Conservation (phyloP, 805 yeast genomes). For the Metschnikowia sp. region DNA sequence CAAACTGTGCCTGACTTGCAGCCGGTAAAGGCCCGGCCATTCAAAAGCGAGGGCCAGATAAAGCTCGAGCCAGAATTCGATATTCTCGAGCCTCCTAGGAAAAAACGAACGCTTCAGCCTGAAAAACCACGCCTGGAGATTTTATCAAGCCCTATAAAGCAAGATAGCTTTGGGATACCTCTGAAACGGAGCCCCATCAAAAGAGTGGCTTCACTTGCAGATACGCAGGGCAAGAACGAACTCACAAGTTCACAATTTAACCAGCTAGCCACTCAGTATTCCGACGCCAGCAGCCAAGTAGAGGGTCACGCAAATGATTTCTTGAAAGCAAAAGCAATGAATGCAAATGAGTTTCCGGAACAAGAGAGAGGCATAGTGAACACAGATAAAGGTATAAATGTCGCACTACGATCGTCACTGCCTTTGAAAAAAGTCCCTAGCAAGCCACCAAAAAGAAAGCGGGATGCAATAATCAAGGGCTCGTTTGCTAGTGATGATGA, state of each 20-base stretch:
- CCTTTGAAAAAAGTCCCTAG: background rate
- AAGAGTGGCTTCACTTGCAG: background rate
- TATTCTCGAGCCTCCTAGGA: conserved; percentile 6
- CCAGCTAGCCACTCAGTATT: conserved; percentile 20
- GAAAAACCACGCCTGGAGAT: conserved; percentile 5
- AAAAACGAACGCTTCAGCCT: background rate
- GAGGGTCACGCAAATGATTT: background rate
- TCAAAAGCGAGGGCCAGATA: conserved; percentile 3
- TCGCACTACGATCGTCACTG: background rate
- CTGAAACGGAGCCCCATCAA: background rate
- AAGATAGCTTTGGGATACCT: background rate
- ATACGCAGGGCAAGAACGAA: conserved; percentile 2
- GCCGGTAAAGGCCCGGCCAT: conserved; percentile 2
- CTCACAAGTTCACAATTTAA: conserved; percentile 20
- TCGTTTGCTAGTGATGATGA: conserved; percentile 9
- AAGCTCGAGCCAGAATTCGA: background rate
- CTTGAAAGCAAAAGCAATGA: background rate
- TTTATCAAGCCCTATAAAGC: conserved; percentile 16
- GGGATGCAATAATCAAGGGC: background rate
- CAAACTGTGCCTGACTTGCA: background rate
- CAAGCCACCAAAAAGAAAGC: background rate
- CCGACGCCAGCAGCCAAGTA: conserved; percentile 14
- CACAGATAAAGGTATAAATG: background rate
- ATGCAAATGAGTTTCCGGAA: no score
- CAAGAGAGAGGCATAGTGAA: background rate